phyloP scores from a whole-genome alignment of 1,139 yeast genomes.

The Ashbya aceris region DNA sequence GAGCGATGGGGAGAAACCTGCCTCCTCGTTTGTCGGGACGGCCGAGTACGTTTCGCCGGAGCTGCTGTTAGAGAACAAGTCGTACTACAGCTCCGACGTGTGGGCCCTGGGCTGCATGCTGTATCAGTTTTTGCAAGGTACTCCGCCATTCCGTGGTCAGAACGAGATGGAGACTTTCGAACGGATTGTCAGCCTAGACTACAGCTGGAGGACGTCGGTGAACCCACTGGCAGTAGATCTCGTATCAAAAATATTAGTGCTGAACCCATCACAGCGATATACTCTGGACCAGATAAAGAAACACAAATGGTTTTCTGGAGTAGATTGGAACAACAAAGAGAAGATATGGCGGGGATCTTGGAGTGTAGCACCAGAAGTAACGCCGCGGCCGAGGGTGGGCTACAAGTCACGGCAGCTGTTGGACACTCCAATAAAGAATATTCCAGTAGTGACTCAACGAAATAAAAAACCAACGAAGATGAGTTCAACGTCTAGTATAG shows the following conservation, averaged over 20 bases:
- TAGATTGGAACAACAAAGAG: slow-evolving; percentile 56
- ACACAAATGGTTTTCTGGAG: slow-evolving; percentile 62
- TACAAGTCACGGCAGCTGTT: slow-evolving; percentile 21
- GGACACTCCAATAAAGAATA: slow-evolving; percentile 22
- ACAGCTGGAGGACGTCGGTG: slow-evolving; percentile 43
- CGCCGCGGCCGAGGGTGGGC: not conserved
- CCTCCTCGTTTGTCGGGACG: slow-evolving; percentile 77
- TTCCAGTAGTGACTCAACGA: slow-evolving; percentile 23
- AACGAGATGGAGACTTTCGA: slow-evolving; percentile 70
- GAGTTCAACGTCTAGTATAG: slow-evolving; percentile 28
- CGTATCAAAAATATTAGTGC: slow-evolving; percentile 43
- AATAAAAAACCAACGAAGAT: slow-evolving; percentile 25
- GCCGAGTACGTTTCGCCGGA: slow-evolving; percentile 80
- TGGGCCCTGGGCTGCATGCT: slow-evolving; percentile 81
- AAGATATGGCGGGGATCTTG: slow-evolving; percentile 52
- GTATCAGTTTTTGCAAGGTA: slow-evolving; percentile 66
- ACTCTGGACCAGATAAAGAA: slow-evolving; percentile 55
- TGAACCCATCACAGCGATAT: slow-evolving; percentile 59
- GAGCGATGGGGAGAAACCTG: slow-evolving; percentile 27
- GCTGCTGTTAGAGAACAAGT: slow-evolving; percentile 53
- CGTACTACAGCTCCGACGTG: slow-evolving; percentile 66
- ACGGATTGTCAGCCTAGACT: slow-evolving; percentile 54
- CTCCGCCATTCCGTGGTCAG: slow-evolving; percentile 72
- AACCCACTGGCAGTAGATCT: slow-evolving; percentile 44
- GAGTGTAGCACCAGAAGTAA: slow-evolving; percentile 10